Percentiles rank a stretch among this genome's conserved stretches.
phyloP scores from a whole-genome alignment of 257 asterid genomes.

The Ilex aquifolium region DNA sequence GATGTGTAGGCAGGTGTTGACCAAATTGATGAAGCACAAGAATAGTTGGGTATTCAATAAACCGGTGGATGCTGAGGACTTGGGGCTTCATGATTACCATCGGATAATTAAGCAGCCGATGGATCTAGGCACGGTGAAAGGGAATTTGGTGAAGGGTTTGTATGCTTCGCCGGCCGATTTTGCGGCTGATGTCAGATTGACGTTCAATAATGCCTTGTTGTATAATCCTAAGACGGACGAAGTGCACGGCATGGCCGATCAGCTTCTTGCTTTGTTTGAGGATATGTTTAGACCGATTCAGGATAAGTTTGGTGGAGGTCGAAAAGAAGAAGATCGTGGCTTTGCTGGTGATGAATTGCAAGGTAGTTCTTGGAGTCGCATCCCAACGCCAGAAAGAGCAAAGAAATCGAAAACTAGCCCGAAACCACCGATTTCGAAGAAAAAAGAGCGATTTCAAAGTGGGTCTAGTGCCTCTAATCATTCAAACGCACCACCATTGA shows the following conservation, averaged over 20 bases:
- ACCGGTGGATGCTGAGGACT: slow-evolving; percentile 66
- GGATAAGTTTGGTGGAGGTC: slow-evolving; percentile 30
- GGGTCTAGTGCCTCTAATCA: slow-evolving; percentile 61
- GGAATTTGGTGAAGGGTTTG: slow-evolving; percentile 45
- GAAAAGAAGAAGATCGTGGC: slow-evolving; percentile 20
- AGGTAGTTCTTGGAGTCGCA: slow-evolving; percentile 73
- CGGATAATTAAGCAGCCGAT: slow-evolving; percentile 78
- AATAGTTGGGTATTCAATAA: slow-evolving; percentile 49
- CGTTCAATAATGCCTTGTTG: slow-evolving; percentile 80
- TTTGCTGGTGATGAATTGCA: slow-evolving; percentile 60
- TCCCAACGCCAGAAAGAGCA: slow-evolving; percentile 37
- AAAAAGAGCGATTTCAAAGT: slow-evolving; percentile 37
- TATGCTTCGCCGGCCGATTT: slow-evolving; percentile 60
- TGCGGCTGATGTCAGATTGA: slow-evolving; percentile 77
- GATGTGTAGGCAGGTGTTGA: slow-evolving; percentile 61
- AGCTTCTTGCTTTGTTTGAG: slow-evolving; percentile 55
- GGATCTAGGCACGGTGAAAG: slow-evolving; percentile 91
- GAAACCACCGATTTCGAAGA: slow-evolving; percentile 27
- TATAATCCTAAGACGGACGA: slow-evolving; percentile 84
- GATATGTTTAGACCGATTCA: slow-evolving; percentile 67
- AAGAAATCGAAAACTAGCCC: slow-evolving; percentile 48
- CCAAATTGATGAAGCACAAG: slow-evolving; percentile 64
- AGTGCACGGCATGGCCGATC: slow-evolving; percentile 60
- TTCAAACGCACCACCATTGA: slow-evolving; percentile 6
- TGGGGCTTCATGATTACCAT: slow-evolving; percentile 85